phyloP scores from a whole-genome alignment of 208 protist genomes.

The Crithidia bombi region DNA sequence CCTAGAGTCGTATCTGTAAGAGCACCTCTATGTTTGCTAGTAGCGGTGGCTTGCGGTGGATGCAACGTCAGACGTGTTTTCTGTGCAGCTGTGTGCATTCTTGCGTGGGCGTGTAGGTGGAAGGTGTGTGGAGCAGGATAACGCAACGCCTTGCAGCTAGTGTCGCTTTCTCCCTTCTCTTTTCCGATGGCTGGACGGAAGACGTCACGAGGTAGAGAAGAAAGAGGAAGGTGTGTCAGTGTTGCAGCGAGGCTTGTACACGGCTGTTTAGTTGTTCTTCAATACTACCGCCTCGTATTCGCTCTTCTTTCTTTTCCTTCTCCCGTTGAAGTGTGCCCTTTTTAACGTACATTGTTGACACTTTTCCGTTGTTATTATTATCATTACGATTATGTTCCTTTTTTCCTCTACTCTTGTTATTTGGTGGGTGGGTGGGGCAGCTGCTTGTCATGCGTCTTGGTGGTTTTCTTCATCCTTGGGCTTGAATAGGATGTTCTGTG shows the following conservation, averaged over 20 bases:
- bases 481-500: not conserved
- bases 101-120: not conserved
- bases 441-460: not conserved
- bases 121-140: no score
- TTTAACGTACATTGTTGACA: not conserved
- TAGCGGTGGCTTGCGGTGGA: not conserved
- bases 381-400: not conserved
- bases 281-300: no score
- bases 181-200: no score
- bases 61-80: not conserved
- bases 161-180: no score
- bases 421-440: not conserved
- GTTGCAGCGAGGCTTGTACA: no score
- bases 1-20: slow-evolving; percentile 56
- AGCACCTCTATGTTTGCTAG: not conserved
- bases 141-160: no score
- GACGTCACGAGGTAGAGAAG: no score
- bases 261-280: no score
- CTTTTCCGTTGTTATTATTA: slow-evolving; percentile 1
- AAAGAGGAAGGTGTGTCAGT: no score
- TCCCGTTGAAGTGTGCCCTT: no score
- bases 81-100: not conserved
- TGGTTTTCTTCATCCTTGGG: slow-evolving; percentile 8
- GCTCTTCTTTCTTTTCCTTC: no score
- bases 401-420: not conserved